These are phyloP conservation scores for Blastocystis sp. DNA, from an alignment of 352 stramenopile genomes.

Conservation along the genomic window DNA sequence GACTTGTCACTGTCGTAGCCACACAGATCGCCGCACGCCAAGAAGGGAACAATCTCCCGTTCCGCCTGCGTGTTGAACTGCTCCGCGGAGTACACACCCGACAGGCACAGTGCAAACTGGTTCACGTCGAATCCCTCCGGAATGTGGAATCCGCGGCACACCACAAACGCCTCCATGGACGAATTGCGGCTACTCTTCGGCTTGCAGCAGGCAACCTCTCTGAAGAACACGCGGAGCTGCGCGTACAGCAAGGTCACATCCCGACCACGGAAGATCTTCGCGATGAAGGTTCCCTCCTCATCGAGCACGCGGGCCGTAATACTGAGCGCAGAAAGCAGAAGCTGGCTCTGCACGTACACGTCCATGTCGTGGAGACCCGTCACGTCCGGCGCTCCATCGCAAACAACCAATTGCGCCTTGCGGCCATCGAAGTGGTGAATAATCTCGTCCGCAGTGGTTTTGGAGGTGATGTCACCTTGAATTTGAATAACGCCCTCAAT, in stretches of 20 bases:
- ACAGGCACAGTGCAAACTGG: slow-evolving; percentile 34
- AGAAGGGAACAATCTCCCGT: slow-evolving; percentile 79
- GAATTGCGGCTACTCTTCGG: slow-evolving; percentile 89
- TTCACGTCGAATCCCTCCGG: slow-evolving; percentile 76
- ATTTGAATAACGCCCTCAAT: slow-evolving; percentile 90
- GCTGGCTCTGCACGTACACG: slow-evolving; percentile 92
- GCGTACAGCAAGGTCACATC: slow-evolving; percentile 91
- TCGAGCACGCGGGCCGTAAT: slow-evolving; percentile 92
- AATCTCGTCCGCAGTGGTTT: slow-evolving; percentile 90
- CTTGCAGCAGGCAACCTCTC: slow-evolving; percentile 89
- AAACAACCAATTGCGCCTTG: slow-evolving; percentile 93
- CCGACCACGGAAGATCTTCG: slow-evolving; percentile 96
- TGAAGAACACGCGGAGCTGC: slow-evolving; percentile 92
- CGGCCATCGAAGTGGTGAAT: slow-evolving; percentile 86
- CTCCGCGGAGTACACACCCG: slow-evolving; percentile 33
- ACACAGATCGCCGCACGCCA: slow-evolving; percentile 86
- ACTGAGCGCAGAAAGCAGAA: slow-evolving; percentile 91
- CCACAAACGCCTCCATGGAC: slow-evolving; percentile 91
- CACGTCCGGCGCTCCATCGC: slow-evolving; percentile 96
- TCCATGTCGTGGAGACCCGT: slow-evolving; percentile 98
- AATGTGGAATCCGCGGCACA: slow-evolving; percentile 87
- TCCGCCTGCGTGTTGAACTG: slow-evolving; percentile 25
- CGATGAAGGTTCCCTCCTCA: slow-evolving; percentile 90
- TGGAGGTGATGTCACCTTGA: slow-evolving; percentile 92
- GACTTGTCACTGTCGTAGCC: slow-evolving; percentile 80